Percentiles rank a stretch among this genome's conserved stretches.
Evolutionary conservation across 148 eudicot species (phyloP).

Genomic region (Beta vulgaris): DNA sequence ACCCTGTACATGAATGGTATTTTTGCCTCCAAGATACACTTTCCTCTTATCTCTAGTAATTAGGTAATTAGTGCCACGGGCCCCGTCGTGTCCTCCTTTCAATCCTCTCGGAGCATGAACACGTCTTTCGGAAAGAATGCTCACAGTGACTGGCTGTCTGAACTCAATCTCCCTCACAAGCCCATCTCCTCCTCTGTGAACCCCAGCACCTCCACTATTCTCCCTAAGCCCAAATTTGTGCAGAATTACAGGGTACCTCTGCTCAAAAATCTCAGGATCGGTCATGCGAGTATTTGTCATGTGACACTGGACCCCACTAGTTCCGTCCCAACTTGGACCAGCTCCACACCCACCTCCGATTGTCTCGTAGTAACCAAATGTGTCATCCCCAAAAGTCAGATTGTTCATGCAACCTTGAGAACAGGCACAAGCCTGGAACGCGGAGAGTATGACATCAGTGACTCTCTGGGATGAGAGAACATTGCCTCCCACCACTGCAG

Average conservation of each 20-base stretch:
- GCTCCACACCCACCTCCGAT: slow-evolving; percentile 98
- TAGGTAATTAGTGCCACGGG: slow-evolving; percentile 75
- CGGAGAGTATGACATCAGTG: slow-evolving; percentile 88
- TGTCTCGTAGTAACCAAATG: slow-evolving; percentile 92
- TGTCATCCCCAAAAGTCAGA: slow-evolving; percentile 86
- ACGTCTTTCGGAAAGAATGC: slow-evolving; percentile 92
- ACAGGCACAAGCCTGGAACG: slow-evolving; percentile 96
- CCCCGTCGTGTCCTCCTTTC: slow-evolving; percentile 78
- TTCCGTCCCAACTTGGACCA: slow-evolving; percentile 89
- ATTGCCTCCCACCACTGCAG: slow-evolving; percentile 98
- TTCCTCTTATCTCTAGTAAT: slow-evolving; percentile 59
- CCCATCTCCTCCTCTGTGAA: slow-evolving; percentile 91
- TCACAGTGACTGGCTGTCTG: slow-evolving; percentile 70
- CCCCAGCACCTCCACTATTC: slow-evolving; percentile 82
- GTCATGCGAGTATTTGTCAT: slow-evolving; percentile 98
- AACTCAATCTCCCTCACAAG: slow-evolving; percentile 90
- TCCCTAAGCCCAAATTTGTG: slow-evolving; percentile 81
- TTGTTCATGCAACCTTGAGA: slow-evolving; percentile 99
- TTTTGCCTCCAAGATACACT: slow-evolving; percentile 84
- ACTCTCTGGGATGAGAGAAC: slow-evolving; percentile 95
- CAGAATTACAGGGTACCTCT: slow-evolving; percentile 87
- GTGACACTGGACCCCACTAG: slow-evolving; percentile 95
- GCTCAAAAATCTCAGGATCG: slow-evolving; percentile 98
- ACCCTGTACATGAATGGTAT: slow-evolving; percentile 71
- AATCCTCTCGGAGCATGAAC: slow-evolving; percentile 95